phyloP scores from a whole-genome alignment of 2,329 filamentous ascomycete species.

The Dryadomyces quercivorus region DNA sequence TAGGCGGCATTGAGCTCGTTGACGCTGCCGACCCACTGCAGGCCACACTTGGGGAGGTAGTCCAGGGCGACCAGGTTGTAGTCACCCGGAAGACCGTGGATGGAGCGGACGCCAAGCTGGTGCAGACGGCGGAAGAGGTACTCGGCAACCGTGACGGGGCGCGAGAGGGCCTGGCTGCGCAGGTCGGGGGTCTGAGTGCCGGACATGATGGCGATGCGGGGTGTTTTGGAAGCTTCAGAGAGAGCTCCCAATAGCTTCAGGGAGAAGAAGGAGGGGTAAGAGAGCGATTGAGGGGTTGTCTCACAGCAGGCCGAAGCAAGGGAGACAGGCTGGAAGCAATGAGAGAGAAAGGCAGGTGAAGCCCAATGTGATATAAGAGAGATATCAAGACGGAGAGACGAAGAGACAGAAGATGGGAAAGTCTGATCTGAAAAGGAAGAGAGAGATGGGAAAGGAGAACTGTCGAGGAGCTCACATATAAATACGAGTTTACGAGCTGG shows the following conservation, averaged over 20 bases:
- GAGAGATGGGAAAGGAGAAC: background rate
- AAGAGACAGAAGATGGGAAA: background rate
- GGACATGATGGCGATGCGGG: background rate
- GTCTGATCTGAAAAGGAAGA: background rate
- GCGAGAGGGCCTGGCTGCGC: constrained; percentile 9
- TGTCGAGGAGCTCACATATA: background rate
- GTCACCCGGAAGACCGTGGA: constrained; percentile 39
- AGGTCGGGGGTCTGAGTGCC: constrained; percentile 8
- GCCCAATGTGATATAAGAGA: too few species aligned
- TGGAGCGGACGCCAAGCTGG: constrained; percentile 32
- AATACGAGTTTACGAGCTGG: too few species aligned
- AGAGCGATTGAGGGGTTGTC: background rate
- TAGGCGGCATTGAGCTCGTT: constrained; percentile 47
- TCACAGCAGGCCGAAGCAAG: too few species aligned
- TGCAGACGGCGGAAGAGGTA: constrained; percentile 37
- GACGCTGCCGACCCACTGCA: constrained; percentile 37
- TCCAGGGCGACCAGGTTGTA: constrained; percentile 43
- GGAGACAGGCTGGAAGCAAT: too few species aligned
- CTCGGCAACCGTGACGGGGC: constrained; percentile 39
- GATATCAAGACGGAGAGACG: too few species aligned
- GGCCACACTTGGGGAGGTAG: constrained; percentile 30
- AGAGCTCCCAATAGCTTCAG: background rate
- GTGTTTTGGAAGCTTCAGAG: background rate
- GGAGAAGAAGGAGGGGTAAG: background rate
- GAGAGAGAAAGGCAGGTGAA: too few species aligned